Base-by-base conservation (phyloP, 2,329 filamentous ascomycete species). In the Epicoccum sorghinum region DNA sequence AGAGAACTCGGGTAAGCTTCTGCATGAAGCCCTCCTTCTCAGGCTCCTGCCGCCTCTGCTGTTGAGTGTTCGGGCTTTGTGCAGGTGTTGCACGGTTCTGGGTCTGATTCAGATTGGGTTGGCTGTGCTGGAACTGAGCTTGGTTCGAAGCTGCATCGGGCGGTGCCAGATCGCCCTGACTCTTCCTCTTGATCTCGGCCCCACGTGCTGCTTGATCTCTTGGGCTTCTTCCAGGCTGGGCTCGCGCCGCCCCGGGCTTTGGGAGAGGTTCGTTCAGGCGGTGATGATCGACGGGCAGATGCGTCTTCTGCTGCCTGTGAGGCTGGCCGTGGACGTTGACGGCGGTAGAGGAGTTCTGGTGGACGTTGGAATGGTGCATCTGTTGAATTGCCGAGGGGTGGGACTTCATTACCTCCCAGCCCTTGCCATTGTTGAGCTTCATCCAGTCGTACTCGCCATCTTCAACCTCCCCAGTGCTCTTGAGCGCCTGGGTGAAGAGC, bases 401-500 rank as follows among this genome's bases (percentile, higher is more conserved):
- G 56, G 83, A 80, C 72, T 89, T 89, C 76, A 88, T 90, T 55
- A 85, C 86, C 78, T 96, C 91, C 91, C 91, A 96, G 60, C 92
- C 92, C 79, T 96, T 95, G 66, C 88, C 88, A 78, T 92, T 91
- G 81, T 91, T 95, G 67, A 96, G 83, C 83, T 96, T 97, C 91
- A 98, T 96, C 95, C 95, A 99, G 80, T 99, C 95, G 77, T 98
- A 99, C 76, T 98, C 93, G 71, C 95, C 95, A 77, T 99, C 95
- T 75, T 98, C 95, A 7, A 97, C 88, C 68, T 96, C 93, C 51
- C 93, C 93, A 2, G 90, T 89, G 74, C 92, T 93, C 84, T 97
- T 96, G 61, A 98, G 84, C 18, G 93, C 91, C 77, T 96, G 91
- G 1, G 93, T 97, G 80, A 99, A 96, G 52, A 99, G 86, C 71